phyloP scores from a whole-genome alignment of 2,329 filamentous ascomycete species.

The Gliomastix tumulicola region DNA sequence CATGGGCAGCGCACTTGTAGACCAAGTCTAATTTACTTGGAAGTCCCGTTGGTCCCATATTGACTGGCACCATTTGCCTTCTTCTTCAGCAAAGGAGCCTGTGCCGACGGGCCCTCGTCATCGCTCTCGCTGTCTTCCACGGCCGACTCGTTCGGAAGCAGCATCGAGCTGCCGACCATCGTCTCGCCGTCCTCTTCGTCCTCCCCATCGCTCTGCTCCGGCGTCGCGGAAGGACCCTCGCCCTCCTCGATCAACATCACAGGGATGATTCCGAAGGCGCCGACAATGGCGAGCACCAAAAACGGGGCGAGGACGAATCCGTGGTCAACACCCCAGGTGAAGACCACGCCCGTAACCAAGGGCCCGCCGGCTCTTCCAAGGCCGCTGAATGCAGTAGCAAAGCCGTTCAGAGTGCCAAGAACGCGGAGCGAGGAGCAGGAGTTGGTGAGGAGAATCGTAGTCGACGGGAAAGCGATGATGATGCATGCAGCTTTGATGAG shows the following conservation, averaged over 20 bases:
- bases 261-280: conserved; percentile 60
- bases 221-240: conserved; percentile 46
- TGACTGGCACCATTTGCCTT: not conserved
- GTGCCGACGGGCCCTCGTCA: too few relatives aligned
- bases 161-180: conserved; percentile 8
- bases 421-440: conserved; percentile 33
- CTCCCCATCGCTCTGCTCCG: conserved; percentile 24
- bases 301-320: conserved; percentile 77
- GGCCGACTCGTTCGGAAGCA: conserved; percentile 14
- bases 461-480: conserved; percentile 85
- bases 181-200: conserved; percentile 11
- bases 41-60: not conserved
- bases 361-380: conserved; percentile 76
- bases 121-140: conserved; percentile 12
- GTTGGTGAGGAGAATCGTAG: conserved; percentile 59
- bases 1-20: too few relatives aligned
- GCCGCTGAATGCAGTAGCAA: conserved; percentile 77
- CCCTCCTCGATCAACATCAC: conserved; percentile 69
- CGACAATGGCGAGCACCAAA: conserved; percentile 66
- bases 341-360: conserved; percentile 63
- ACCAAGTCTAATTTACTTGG: not conserved
- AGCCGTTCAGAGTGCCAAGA: conserved; percentile 83
- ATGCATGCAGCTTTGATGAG: conserved; percentile 65
- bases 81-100: conserved; percentile 11
- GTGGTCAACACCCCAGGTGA: conserved; percentile 66